A percentile compares a stretch with the other conserved stretches of the same genome.
These are phyloP conservation scores for Chalciporus chontae DNA, from an alignment of 768 basidiomycete genomes.

Conservation along the genomic window DNA sequence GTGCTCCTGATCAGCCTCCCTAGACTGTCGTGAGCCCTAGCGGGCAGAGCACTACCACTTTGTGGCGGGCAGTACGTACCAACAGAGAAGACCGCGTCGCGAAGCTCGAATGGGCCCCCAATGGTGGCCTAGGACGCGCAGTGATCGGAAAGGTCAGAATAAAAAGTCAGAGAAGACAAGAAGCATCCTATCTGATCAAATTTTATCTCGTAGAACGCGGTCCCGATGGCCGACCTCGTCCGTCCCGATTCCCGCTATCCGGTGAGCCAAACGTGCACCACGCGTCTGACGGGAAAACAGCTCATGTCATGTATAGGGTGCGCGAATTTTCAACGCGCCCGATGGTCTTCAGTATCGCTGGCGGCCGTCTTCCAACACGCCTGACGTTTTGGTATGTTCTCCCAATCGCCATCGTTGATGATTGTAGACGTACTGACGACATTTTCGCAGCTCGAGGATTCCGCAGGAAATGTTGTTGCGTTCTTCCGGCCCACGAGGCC, in stretches of 20 bases:
- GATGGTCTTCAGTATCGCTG: constrained; percentile 80
- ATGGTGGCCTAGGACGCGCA: constrained; percentile 79
- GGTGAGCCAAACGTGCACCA: constrained; percentile 39
- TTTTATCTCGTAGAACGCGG: constrained; percentile 51
- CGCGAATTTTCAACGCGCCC: constrained; percentile 75
- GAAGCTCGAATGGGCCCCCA: constrained; percentile 83
- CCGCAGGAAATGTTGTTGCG: constrained; percentile 65
- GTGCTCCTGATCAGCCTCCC: constrained; percentile 24
- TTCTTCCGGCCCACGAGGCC: constrained; percentile 76
- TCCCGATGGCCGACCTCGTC: constrained; percentile 82
- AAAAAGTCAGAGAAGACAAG: constrained; percentile 7
- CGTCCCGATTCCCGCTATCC: constrained; percentile 60
- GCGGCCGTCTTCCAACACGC: constrained; percentile 59
- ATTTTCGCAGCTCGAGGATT: constrained; percentile 61
- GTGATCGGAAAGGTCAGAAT: constrained; percentile 74
- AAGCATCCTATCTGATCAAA: constrained; percentile 24
- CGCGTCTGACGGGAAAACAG: constrained; percentile 4
- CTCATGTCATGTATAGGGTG: constrained; percentile 41
- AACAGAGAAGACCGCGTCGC: constrained; percentile 88
- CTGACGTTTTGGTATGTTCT: constrained; percentile 56
- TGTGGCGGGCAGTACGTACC: constrained; percentile 77
- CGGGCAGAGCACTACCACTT: constrained; percentile 70
- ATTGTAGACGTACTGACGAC: constrained; percentile 6
- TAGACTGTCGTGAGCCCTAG: constrained; percentile 63
- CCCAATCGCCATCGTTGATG: constrained; percentile 7